Evolutionary conservation across 176 grass and related monocot genomes (phyloP).

Genomic region (Neostapfia colusana): DNA sequence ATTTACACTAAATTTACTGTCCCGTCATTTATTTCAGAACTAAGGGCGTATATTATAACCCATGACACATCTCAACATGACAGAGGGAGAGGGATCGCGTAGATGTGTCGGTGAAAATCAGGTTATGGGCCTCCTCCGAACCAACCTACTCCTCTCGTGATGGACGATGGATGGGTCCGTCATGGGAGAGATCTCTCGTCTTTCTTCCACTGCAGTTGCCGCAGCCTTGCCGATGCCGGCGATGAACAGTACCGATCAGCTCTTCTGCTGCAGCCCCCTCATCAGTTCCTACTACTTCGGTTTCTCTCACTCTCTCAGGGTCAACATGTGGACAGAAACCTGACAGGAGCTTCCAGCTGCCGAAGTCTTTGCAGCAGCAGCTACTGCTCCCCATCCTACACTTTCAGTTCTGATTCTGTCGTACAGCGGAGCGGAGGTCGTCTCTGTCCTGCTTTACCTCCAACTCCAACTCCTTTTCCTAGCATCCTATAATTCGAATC

Average conservation of each 20-base stretch:
- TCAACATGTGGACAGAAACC: slow-evolving; percentile 29
- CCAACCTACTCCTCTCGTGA: slow-evolving; percentile 5
- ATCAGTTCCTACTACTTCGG: background rate
- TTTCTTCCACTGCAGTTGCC: slow-evolving; percentile 39
- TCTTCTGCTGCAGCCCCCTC: background rate
- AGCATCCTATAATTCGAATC: slow-evolving; percentile 19
- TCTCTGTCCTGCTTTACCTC: slow-evolving; percentile 14
- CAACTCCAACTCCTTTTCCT: background rate
- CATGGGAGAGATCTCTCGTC: slow-evolving; percentile 22
- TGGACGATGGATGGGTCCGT: slow-evolving; percentile 13
- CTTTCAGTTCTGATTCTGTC: slow-evolving; percentile 46
- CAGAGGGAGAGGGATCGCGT: no score
- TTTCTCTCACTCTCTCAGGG: background rate
- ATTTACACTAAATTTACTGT: no score
- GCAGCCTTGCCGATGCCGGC: slow-evolving; percentile 28
- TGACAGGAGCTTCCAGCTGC: slow-evolving; percentile 25
- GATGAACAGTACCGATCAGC: background rate
- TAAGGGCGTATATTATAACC: no score
- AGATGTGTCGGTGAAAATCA: no score
- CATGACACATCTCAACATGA: no score
- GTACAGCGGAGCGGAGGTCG: background rate
- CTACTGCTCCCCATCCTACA: background rate
- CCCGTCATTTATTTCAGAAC: no score
- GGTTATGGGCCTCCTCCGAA: slow-evolving; percentile 23
- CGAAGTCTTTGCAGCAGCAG: no score